Percentiles rank a stretch among this genome's conserved stretches.
Conservation (phyloP, 2,329 filamentous ascomycete species). For the Fusarium circinatum region DNA sequence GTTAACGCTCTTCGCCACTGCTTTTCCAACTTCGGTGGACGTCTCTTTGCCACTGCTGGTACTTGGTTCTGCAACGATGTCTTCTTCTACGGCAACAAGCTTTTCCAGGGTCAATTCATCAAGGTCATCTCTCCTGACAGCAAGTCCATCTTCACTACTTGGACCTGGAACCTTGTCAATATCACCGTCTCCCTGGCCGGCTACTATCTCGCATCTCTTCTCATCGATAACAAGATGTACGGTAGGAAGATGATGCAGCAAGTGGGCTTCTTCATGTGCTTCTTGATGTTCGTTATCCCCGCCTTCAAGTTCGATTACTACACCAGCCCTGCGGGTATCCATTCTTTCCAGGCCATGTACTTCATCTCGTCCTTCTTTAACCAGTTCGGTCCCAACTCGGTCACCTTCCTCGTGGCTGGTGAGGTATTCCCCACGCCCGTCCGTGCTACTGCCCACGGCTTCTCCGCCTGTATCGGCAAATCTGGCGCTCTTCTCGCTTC, state of each 20-base stretch:
- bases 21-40: conserved; percentile 84
- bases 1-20: conserved; percentile 82
- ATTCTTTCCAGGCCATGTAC: conserved; percentile 98
- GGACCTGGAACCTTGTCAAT: conserved; percentile 95
- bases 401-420: conserved; percentile 95
- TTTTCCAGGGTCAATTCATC: conserved; percentile 94
- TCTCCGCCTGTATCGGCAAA: conserved; percentile 93
- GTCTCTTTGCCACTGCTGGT: conserved; percentile 85
- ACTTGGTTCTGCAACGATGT: conserved; percentile 97
- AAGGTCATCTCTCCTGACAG: conserved; percentile 76
- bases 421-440: conserved; percentile 97
- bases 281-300: conserved; percentile 92
- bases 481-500: conserved; percentile 86
- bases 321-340: conserved; percentile 74
- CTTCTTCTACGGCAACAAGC: conserved; percentile 99
- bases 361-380: conserved; percentile 99
- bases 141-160: conserved; percentile 81
- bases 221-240: conserved; percentile 97
- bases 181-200: conserved; percentile 85
- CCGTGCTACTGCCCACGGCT: conserved; percentile 91
- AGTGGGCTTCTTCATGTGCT: conserved; percentile 90
- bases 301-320: conserved; percentile 91
- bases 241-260: conserved; percentile 97
- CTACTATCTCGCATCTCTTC: conserved; percentile 88
- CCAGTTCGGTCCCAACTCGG: conserved; percentile 96